Base-by-base conservation (phyloP, 768 basidiomycete species). In the Calocybe cyanea region DNA sequence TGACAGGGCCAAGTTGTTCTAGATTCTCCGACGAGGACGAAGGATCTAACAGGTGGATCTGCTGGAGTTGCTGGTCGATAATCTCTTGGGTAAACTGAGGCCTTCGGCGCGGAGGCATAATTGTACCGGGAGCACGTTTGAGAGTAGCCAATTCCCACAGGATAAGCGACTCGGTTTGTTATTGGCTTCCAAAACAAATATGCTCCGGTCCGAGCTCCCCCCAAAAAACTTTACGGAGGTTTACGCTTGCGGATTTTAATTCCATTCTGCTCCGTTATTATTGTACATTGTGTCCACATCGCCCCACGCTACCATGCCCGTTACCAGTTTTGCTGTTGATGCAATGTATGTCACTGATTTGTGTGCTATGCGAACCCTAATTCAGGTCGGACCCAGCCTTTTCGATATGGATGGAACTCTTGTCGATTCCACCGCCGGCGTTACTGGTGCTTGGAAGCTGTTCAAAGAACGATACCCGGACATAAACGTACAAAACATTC, bases 1-100 rank as follows among this genome's bases (percentile, higher is more conserved):
- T 92, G 28, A 97, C 83, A 24, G 94, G 94, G 19, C 89, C 93
- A 11, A 97, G 83, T 54, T 95, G 91, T 68, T 97, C 94, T 31
- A 96, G 77, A 63, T 96, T 97, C 68, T 96, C 94, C 14, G 89
- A 86, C 32, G 87, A 85, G 1, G 90, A 92, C 0, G 88, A 85
- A 15, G 85, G 78, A 69, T 92, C 90, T 18, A 92, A 80, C 7
- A 92, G 76, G 63, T 92, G 89, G 51, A 92, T 92, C 65, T 92
- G 89, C 61, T 92, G 89, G 8, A 94, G 75, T 63, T 94, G 91
- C 61, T 87, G 83, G 72, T 92, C 88, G 60, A 94, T 87, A 57
- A 73, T 80, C 55, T 91, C 86, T 63, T 87, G 87, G 3, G 85
- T 87, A 63, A 87, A 91, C 46, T 77, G 80, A 42, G 80, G 74